Conservation (phyloP, 2,329 filamentous ascomycete species). For the Aspergillus sp. region DNA sequence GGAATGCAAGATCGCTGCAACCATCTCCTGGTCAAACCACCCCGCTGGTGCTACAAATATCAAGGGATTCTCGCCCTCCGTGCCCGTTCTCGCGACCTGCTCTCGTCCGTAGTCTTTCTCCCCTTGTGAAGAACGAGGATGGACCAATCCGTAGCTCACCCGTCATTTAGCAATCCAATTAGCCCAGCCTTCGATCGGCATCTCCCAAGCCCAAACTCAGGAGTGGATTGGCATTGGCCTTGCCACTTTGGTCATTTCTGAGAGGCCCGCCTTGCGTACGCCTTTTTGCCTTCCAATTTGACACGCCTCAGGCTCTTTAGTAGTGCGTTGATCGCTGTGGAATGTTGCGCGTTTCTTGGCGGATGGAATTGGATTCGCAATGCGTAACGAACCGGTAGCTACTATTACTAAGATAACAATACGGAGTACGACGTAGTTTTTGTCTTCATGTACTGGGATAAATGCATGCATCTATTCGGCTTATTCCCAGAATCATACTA, state of each 20-base stretch:
- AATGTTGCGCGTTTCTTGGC: slow-evolving; percentile 7
- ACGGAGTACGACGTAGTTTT: too few relatives aligned
- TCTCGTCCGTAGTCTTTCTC: neutral
- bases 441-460: too few relatives aligned
- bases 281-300: neutral
- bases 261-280: neutral
- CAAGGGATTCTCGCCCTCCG: neutral
- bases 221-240: neutral
- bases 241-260: neutral
- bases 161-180: neutral
- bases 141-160: neutral
- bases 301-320: neutral
- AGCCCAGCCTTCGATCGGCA: slow-evolving; percentile 6
- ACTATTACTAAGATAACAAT: too few relatives aligned
- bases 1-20: slow-evolving; percentile 3
- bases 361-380: neutral
- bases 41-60: neutral
- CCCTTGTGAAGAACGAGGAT: neutral
- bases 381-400: too few relatives aligned
- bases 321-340: neutral
- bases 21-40: neutral
- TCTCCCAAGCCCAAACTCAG: neutral
- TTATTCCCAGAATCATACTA: neutral
- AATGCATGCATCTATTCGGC: too few relatives aligned
- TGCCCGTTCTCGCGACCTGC: neutral